phyloP scores from a whole-genome alignment of 352 stramenopile genomes.

The Pythium rishiriense region DNA sequence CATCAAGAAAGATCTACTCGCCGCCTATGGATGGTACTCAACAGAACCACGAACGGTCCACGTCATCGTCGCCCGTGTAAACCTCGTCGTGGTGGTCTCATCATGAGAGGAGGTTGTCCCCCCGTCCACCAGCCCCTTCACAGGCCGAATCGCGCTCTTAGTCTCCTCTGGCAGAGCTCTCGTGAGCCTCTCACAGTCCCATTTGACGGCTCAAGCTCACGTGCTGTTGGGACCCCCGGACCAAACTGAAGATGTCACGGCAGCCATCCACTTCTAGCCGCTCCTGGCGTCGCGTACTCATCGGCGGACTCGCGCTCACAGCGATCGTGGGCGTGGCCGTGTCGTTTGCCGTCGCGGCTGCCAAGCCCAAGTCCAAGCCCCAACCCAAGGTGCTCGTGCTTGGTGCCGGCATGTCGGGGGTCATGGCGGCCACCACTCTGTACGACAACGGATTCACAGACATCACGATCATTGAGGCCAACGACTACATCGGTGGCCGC shows the following conservation, averaged over 20 bases:
- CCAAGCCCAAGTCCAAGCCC: conserved; percentile 10
- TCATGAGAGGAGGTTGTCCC: too few relatives aligned
- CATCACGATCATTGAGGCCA: conserved; percentile 22
- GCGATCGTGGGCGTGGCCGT: background rate
- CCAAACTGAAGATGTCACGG: too few relatives aligned
- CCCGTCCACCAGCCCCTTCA: too few relatives aligned
- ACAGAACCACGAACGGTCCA: too few relatives aligned
- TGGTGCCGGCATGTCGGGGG: conserved; percentile 14
- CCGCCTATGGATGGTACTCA: too few relatives aligned
- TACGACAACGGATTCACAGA: conserved; percentile 18
- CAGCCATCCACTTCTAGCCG: background rate
- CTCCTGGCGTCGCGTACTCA: background rate
- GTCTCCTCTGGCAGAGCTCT: too few relatives aligned
- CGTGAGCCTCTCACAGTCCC: background rate
- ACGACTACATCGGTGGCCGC: conserved; percentile 22
- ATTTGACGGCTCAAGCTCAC: background rate
- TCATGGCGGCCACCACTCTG: conserved; percentile 17
- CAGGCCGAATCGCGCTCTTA: too few relatives aligned
- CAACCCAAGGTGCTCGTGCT: conserved; percentile 19
- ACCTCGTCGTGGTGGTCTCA: too few relatives aligned
- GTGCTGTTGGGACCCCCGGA: too few relatives aligned
- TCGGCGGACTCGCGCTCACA: background rate
- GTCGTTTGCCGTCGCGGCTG: background rate
- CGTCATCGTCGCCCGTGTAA: too few relatives aligned
- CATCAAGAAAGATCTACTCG: too few relatives aligned